Percentiles rank a stretch among this genome's conserved stretches.
phyloP scores from a whole-genome alignment of 2,329 filamentous ascomycete genomes.

The Aschersonia sp. region DNA sequence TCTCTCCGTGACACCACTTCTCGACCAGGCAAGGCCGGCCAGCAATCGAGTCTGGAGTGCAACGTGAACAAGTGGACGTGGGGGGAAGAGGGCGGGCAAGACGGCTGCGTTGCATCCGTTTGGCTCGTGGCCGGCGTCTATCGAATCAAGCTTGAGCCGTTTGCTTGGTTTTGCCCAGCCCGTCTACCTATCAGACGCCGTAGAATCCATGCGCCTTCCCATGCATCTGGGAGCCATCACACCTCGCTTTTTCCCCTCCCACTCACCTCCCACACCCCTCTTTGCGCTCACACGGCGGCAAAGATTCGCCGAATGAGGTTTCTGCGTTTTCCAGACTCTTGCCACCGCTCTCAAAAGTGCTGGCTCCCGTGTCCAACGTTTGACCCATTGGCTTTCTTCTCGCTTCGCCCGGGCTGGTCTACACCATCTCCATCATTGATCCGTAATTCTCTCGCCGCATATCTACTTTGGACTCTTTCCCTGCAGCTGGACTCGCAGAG shows the following conservation, averaged over 20 bases:
- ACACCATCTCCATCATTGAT: not conserved
- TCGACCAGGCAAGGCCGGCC: too few species aligned
- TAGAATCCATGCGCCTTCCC: not conserved
- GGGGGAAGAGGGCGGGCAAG: not conserved
- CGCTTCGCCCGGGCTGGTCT: not conserved
- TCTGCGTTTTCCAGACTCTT: not conserved
- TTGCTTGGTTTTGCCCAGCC: slow-evolving; percentile 1
- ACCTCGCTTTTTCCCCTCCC: not conserved
- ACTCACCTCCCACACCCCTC: too few species aligned
- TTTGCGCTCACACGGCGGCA: not conserved
- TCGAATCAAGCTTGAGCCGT: slow-evolving; percentile 1
- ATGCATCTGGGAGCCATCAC: not conserved
- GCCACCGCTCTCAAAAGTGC: not conserved
- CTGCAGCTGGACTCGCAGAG: not conserved
- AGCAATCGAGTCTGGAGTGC: not conserved
- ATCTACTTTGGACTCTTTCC: not conserved
- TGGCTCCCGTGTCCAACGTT: not conserved
- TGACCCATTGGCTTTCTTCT: not conserved
- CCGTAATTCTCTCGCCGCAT: too few species aligned
- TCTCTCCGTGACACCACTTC: too few species aligned
- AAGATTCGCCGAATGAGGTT: not conserved
- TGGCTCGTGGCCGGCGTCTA: slow-evolving; percentile 1
- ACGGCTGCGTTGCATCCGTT: slow-evolving; percentile 25
- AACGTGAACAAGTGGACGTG: not conserved
- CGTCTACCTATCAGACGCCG: slow-evolving; percentile 3